Conservation (phyloP, 2,329 filamentous ascomycete species). For the Drechslerella stenobrocha region DNA sequence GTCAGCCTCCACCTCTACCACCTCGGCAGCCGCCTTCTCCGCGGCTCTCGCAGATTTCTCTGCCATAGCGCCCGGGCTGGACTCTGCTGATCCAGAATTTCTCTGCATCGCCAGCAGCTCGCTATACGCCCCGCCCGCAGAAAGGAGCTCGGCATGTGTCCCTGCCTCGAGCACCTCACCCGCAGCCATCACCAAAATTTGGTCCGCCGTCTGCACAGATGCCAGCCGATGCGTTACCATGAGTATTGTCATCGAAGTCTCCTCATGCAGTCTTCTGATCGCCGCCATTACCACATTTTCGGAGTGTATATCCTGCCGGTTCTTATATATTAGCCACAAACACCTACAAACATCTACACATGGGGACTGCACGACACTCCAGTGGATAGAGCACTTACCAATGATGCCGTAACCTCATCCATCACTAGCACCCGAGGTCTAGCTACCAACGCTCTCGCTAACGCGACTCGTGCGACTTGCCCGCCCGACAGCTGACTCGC, state of each 20-base stretch:
- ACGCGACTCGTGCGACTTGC: conserved; percentile 50
- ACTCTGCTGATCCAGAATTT: too few relatives aligned
- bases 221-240: conserved; percentile 58
- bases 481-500: conserved; percentile 52
- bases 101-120: conserved; percentile 57
- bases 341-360: background rate
- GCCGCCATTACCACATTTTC: conserved; percentile 44
- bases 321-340: background rate
- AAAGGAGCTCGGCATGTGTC: conserved; percentile 54
- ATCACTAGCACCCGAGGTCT: conserved; percentile 50
- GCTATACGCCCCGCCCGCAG: conserved; percentile 52
- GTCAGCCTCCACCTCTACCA: conserved; percentile 9
- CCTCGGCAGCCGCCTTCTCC: background rate
- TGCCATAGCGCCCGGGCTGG: too few relatives aligned
- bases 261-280: conserved; percentile 27
- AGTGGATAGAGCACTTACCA: conserved; percentile 34
- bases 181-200: conserved; percentile 57
- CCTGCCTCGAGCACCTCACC: conserved; percentile 56
- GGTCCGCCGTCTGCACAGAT: conserved; percentile 56
- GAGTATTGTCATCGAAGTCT: conserved; percentile 56
- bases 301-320: conserved; percentile 35
- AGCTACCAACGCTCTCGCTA: conserved; percentile 54
- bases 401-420: conserved; percentile 52
- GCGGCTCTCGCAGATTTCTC: conserved; percentile 14
- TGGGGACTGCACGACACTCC: too few relatives aligned